phyloP scores from a whole-genome alignment of 2,329 filamentous ascomycete genomes.

The Penicillium corylophilum region DNA sequence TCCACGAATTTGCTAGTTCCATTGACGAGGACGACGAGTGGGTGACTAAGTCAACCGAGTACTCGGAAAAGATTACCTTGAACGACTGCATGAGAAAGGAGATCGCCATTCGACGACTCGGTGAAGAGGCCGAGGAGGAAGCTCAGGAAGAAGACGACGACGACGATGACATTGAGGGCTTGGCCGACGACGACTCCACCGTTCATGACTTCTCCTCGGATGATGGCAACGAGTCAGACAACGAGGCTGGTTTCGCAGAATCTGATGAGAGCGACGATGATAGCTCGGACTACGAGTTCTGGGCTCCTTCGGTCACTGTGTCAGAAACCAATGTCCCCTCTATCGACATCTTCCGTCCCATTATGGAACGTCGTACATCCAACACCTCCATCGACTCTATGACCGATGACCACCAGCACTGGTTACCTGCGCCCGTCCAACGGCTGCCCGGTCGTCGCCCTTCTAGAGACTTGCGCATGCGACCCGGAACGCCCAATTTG shows the following conservation, averaged over 20 bases:
- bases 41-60: slow-evolving; percentile 69
- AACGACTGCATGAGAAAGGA: slow-evolving; percentile 89
- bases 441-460: slow-evolving; percentile 32
- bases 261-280: slow-evolving; percentile 64
- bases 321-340: slow-evolving; percentile 57
- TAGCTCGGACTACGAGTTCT: slow-evolving; percentile 65
- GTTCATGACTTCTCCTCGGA: slow-evolving; percentile 52
- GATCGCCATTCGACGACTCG: slow-evolving; percentile 79
- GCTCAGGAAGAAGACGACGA: slow-evolving; percentile 72
- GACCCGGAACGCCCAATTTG: slow-evolving; percentile 72
- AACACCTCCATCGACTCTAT: slow-evolving; percentile 57
- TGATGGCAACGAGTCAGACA: slow-evolving; percentile 78
- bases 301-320: slow-evolving; percentile 50
- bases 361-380: slow-evolving; percentile 49
- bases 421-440: slow-evolving; percentile 32
- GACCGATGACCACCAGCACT: slow-evolving; percentile 32
- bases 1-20: slow-evolving; percentile 90
- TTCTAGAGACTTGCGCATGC: slow-evolving; percentile 55
- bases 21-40: slow-evolving; percentile 83
- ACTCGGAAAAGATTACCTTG: slow-evolving; percentile 74
- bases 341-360: slow-evolving; percentile 48
- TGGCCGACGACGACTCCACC: slow-evolving; percentile 64
- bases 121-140: slow-evolving; percentile 88
- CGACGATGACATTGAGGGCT: slow-evolving; percentile 58
- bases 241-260: slow-evolving; percentile 69